phyloP scores from a whole-genome alignment of 192 early-diverging fungal species.

The Podila verticillata region DNA sequence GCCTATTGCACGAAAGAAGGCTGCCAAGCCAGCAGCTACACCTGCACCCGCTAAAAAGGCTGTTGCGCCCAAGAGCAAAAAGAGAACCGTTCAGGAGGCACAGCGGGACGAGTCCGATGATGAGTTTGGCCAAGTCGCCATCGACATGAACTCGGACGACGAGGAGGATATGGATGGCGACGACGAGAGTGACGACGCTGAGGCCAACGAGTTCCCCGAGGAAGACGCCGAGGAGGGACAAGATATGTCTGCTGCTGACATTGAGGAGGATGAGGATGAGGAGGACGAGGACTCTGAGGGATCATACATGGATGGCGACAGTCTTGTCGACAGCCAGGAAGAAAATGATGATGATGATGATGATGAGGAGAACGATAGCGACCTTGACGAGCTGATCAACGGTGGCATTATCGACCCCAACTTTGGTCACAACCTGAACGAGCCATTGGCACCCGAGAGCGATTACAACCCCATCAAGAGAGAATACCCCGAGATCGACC shows the following conservation, averaged over 20 bases:
- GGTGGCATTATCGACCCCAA: conserved; percentile 41
- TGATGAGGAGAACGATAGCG: conserved; percentile 58
- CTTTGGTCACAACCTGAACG: conserved; percentile 34
- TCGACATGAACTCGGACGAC: conserved; percentile 64
- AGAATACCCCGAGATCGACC: conserved; percentile 86
- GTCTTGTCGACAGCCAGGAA: conserved; percentile 58
- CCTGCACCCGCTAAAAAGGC: conserved; percentile 21
- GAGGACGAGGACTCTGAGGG: conserved; percentile 53
- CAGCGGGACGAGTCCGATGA: conserved; percentile 45
- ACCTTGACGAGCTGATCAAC: conserved; percentile 37
- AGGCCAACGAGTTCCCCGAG: conserved; percentile 33
- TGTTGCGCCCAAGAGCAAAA: conserved; percentile 31
- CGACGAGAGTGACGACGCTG: conserved; percentile 24
- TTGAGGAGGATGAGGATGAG: conserved; percentile 60
- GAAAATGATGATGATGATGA: conserved; percentile 59
- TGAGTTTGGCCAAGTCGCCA: conserved; percentile 60
- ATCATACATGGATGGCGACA: conserved; percentile 55
- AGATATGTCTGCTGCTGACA: conserved; percentile 63
- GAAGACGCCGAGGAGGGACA: conserved; percentile 36
- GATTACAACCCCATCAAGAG: conserved; percentile 50
- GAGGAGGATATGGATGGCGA: conserved; percentile 53
- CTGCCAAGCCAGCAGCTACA: conserved; percentile 12
- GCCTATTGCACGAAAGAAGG: conserved; percentile 38
- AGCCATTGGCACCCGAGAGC: conserved; percentile 52
- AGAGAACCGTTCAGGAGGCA: conserved; percentile 41